phyloP scores from a whole-genome alignment of 495 filamentous ascomycete species.

The Aspergillus affinis region DNA sequence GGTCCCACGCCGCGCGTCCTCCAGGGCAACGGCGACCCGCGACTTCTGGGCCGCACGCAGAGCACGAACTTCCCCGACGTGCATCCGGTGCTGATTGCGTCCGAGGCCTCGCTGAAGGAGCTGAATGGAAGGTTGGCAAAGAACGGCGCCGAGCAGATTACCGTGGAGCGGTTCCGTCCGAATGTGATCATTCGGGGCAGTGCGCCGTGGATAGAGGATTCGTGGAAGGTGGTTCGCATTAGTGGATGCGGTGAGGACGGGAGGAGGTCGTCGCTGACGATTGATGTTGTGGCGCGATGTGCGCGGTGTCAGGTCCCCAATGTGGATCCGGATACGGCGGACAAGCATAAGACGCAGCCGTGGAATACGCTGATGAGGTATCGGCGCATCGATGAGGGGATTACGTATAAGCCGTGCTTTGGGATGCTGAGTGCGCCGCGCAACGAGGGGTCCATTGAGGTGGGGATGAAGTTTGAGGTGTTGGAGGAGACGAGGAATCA shows the following conservation, averaged over 20 bases:
- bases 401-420: slow-evolving; percentile 68
- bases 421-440: slow-evolving; percentile 79
- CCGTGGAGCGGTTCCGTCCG: slow-evolving; percentile 69
- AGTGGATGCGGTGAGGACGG: slow-evolving; percentile 37
- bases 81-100: slow-evolving; percentile 50
- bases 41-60: slow-evolving; percentile 38
- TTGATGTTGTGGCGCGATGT: slow-evolving; percentile 70
- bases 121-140: slow-evolving; percentile 31
- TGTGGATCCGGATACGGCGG: slow-evolving; percentile 70
- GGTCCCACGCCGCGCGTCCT: slow-evolving; percentile 42
- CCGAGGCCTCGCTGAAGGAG: slow-evolving; percentile 48
- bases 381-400: slow-evolving; percentile 73
- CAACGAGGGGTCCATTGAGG: slow-evolving; percentile 49
- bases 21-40: slow-evolving; percentile 38
- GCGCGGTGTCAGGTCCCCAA: slow-evolving; percentile 84
- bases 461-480: slow-evolving; percentile 56
- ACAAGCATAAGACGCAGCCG: slow-evolving; percentile 71
- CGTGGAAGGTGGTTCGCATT: slow-evolving; percentile 75
- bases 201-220: slow-evolving; percentile 70
- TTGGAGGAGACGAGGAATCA: slow-evolving; percentile 57
- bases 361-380: slow-evolving; percentile 70
- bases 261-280: slow-evolving; percentile 21
- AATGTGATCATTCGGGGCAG: slow-evolving; percentile 75
- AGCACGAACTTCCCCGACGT: slow-evolving; percentile 42
- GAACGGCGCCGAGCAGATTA: slow-evolving; percentile 31